phyloP scores from a whole-genome alignment of 345 rosid genomes.

The Moringa oleifera region DNA sequence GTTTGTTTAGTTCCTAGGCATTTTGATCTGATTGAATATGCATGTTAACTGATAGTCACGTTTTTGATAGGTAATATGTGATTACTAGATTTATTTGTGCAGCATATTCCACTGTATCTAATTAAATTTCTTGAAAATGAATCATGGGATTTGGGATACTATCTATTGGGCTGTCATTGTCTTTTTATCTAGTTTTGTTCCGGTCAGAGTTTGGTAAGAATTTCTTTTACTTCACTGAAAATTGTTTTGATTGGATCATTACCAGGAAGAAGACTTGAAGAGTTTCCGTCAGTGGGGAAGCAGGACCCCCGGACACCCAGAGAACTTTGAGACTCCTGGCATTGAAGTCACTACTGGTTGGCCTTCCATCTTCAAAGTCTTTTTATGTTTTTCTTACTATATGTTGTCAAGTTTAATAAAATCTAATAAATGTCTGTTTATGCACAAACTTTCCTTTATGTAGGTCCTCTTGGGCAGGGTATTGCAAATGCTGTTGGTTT shows the following conservation, averaged over 20 bases:
- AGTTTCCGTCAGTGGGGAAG: slow-evolving; percentile 85
- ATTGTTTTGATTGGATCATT: slow-evolving; percentile 7
- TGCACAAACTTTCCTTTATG: neutral
- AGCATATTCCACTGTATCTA: neutral
- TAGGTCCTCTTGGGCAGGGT: slow-evolving; percentile 92
- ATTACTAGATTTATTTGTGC: no score
- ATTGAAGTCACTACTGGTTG: slow-evolving; percentile 85
- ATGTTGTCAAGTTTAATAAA: neutral
- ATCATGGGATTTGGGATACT: no score
- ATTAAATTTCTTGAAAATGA: neutral
- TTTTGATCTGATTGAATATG: no score
- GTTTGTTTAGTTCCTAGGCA: neutral
- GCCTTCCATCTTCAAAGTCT: slow-evolving; percentile 11
- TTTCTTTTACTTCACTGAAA: neutral
- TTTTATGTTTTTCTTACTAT: no score
- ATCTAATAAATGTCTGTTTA: neutral
- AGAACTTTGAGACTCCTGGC: slow-evolving; percentile 89
- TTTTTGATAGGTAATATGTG: neutral
- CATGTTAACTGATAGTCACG: no score
- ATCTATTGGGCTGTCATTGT: neutral
- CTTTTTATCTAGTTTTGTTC: no score
- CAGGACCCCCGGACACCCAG: slow-evolving; percentile 81
- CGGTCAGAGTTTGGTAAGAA: neutral
- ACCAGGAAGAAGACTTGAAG: slow-evolving; percentile 73
- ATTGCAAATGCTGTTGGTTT: slow-evolving; percentile 84